phyloP scores from a whole-genome alignment of 306 rosid genomes.

The Comarum palustre region DNA sequence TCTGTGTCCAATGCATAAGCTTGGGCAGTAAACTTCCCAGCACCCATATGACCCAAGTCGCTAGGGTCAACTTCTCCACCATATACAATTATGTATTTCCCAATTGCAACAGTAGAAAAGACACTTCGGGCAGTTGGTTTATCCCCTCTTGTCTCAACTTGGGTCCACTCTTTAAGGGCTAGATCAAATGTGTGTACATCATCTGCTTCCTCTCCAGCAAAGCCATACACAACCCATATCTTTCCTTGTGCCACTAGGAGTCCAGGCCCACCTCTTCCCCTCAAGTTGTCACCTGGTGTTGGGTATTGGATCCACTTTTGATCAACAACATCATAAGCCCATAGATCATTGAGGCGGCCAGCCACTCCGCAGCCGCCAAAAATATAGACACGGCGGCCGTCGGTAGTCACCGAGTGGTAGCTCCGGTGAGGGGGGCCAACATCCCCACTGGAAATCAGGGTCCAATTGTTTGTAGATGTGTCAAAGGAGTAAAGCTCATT shows the following conservation, averaged over 20 bases:
- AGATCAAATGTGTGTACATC: slow-evolving; percentile 68
- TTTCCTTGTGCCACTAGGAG: slow-evolving; percentile 55
- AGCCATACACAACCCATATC: slow-evolving; percentile 91
- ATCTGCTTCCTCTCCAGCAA: slow-evolving; percentile 67
- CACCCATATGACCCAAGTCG: slow-evolving; percentile 81
- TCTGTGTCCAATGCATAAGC: slow-evolving; percentile 58
- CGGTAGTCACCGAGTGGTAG: slow-evolving; percentile 64
- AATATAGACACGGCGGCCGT: slow-evolving; percentile 45
- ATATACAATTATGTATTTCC: slow-evolving; percentile 53
- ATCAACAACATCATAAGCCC: slow-evolving; percentile 69
- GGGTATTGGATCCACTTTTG: slow-evolving; percentile 63
- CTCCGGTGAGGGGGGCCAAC: slow-evolving; percentile 69
- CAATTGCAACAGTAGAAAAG: slow-evolving; percentile 46
- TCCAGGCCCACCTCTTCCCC: slow-evolving; percentile 89
- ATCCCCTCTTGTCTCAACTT: slow-evolving; percentile 62
- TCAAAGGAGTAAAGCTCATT: slow-evolving; percentile 76
- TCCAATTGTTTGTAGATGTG: slow-evolving; percentile 59
- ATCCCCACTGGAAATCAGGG: slow-evolving; percentile 52
- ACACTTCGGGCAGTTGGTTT: slow-evolving; percentile 80
- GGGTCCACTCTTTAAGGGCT: slow-evolving; percentile 47
- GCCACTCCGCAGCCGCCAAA: slow-evolving; percentile 77
- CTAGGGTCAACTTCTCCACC: slow-evolving; percentile 96
- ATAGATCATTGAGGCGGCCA: slow-evolving; percentile 82
- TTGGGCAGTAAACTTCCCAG: slow-evolving; percentile 64
- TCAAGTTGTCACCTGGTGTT: slow-evolving; percentile 44